phyloP scores from a whole-genome alignment of 345 rosid species.

The Ceriops decandra region DNA sequence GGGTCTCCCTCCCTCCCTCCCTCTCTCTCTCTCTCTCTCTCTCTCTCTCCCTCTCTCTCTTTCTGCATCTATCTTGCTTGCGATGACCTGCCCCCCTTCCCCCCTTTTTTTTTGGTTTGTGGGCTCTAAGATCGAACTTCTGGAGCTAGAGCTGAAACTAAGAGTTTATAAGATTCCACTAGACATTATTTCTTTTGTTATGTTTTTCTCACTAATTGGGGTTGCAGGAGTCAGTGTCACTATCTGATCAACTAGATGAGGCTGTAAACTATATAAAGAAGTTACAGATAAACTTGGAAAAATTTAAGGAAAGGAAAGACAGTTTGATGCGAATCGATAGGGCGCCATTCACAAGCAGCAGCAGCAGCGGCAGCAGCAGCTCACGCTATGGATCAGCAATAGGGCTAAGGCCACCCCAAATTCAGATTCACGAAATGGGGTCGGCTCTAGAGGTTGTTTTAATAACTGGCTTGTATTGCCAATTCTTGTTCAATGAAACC shows the following conservation, averaged over 20 bases:
- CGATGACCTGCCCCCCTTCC: not conserved
- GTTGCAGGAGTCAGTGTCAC: constrained; percentile 36
- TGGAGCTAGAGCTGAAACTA: no score
- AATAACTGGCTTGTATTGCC: constrained; percentile 33
- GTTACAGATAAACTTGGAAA: constrained; percentile 50
- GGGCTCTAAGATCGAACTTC: no score
- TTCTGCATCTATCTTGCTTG: not conserved
- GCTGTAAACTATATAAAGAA: constrained; percentile 56
- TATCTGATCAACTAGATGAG: constrained; percentile 55
- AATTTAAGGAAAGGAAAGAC: constrained; percentile 48
- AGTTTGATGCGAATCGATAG: constrained; percentile 21
- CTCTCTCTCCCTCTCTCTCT: not conserved
- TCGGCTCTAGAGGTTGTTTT: constrained; percentile 41
- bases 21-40: not conserved
- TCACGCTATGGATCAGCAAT: not conserved
- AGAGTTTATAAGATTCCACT: no score
- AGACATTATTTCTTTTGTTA: not conserved
- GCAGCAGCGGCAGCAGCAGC: not conserved
- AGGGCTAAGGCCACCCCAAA: constrained; percentile 22
- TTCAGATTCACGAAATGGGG: constrained; percentile 37
- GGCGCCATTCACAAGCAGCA: no score
- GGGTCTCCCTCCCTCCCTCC: constrained; percentile 16
- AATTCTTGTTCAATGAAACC: constrained; percentile 36
- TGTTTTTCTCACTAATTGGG: not conserved
- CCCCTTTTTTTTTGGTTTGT: not conserved